Evolutionary conservation across 1,284 basidiomycete genomes (phyloP).

Genomic region (Sporisorium sorghi): DNA sequence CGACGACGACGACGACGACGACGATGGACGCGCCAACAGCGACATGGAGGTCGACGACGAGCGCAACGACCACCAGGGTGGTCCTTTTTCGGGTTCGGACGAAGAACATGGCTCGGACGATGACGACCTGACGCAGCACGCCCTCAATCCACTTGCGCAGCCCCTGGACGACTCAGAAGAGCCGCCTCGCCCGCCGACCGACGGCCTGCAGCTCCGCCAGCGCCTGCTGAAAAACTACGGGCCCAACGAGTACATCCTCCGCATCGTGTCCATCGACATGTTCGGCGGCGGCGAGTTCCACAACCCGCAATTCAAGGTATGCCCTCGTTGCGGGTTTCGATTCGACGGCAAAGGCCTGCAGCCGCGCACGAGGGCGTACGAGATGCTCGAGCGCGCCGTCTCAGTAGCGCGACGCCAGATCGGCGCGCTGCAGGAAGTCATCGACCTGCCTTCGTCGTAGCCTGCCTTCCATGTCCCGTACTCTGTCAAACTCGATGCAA

Average conservation of each 20-base stretch:
- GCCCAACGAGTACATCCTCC: slow-evolving; percentile 27
- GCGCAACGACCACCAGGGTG: slow-evolving; percentile 1
- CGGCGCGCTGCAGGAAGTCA: slow-evolving; percentile 8
- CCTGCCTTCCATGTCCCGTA: too few relatives aligned
- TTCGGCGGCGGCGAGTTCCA: slow-evolving; percentile 7
- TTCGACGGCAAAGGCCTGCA: slow-evolving; percentile 21
- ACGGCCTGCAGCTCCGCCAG: slow-evolving; percentile 7
- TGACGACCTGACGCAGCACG: neutral
- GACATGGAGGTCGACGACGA: slow-evolving; percentile 2
- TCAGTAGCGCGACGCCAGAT: slow-evolving; percentile 11
- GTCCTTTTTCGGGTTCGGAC: neutral
- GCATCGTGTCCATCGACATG: slow-evolving; percentile 28
- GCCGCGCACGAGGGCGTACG: neutral
- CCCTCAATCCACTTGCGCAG: neutral
- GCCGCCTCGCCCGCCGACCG: neutral
- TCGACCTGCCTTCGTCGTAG: slow-evolving; percentile 16
- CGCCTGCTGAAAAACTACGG: slow-evolving; percentile 21
- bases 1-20: neutral
- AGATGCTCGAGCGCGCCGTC: slow-evolving; percentile 16
- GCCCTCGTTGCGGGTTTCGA: slow-evolving; percentile 26
- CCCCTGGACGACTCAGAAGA: slow-evolving; percentile 7
- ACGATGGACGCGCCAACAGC: neutral
- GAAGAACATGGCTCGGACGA: neutral
- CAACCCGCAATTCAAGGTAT: slow-evolving; percentile 3
- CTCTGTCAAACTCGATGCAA: too few relatives aligned